Evolutionary conservation across 352 stramenopile species (phyloP), one percentile per base, ranked within the genome.

Genomic region (Phytophthora quininea): DNA sequence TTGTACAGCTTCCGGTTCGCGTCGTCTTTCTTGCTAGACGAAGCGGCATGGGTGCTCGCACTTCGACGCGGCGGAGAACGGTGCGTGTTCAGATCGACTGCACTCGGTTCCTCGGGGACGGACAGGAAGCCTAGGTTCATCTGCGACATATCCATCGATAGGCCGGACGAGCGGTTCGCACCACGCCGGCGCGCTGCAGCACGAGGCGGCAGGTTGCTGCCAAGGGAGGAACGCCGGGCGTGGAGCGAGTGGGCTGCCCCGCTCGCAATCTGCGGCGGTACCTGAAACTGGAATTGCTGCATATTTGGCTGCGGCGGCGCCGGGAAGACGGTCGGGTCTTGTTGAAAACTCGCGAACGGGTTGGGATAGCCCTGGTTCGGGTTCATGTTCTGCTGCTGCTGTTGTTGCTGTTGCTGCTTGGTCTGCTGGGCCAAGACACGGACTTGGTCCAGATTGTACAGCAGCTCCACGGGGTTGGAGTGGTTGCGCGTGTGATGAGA

Each of bases 121-220:
- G 77, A 79, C 42, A 93, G 66, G 42, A 95, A 90, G 9, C 77
- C 76, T 47, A 95, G 60, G 51, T 92, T 90, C 62, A 95, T 85
- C 51, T 93, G 83, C 38, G 83, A 90, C 74, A 95, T 85, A 76
- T 95, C 87, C 79, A 92, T 84, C 31, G 87, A 95, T 27, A 95
- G 55, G 0, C 87, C 87, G 10, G 87, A 89, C 15, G 87, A 93
- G n/a, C 80, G 73, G 50, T 74, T 73, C 31, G 69, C 56, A 40
- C 74, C 73, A 24, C 73, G 69, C n/a, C 67, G 53, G 27, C 71
- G 67, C 47, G 71, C 63, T 1, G 67, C 62, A 53, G 79, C 69
- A 19, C 70, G 65, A 9, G 69, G 64, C 4, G 71, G 65, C 58
- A 83, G 31, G 37, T 71, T 80, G 48, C 71, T 84, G 15, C 73